These are phyloP conservation scores for Tuber brumale DNA, from an alignment of 495 filamentous ascomycete genomes.

Conservation along the genomic window DNA sequence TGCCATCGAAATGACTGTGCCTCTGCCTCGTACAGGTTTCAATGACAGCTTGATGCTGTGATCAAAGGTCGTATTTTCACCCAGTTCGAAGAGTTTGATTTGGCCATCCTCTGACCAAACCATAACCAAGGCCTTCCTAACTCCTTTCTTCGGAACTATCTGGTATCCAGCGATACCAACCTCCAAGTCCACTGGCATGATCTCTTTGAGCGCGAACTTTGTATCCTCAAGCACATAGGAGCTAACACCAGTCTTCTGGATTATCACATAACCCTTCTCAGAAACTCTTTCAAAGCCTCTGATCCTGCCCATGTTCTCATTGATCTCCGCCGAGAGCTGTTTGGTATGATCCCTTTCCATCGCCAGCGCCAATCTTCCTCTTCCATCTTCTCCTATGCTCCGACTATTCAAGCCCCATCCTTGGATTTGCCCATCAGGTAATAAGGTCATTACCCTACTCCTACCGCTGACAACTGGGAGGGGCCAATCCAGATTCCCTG, in stretches of 20 bases:
- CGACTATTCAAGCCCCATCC: constrained; percentile 30
- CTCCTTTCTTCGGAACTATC: constrained; percentile 17
- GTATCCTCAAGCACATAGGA: constrained; percentile 23
- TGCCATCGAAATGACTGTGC: constrained; percentile 13
- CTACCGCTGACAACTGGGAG: constrained; percentile 23
- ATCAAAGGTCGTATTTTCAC: constrained; percentile 4
- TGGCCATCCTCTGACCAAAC: constrained; percentile 17
- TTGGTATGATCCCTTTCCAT: constrained; percentile 25
- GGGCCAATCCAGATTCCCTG: constrained; percentile 33
- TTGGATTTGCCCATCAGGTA: constrained; percentile 21
- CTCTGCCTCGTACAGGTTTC: neutral
- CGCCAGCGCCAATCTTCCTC: constrained; percentile 5
- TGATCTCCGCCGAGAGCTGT: constrained; percentile 10
- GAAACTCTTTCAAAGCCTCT: constrained; percentile 23
- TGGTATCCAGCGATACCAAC: constrained; percentile 25
- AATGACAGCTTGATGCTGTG: neutral
- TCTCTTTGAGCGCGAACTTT: constrained; percentile 22
- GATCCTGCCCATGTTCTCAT: constrained; percentile 15
- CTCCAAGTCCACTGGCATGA: constrained; percentile 11
- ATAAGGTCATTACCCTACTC: constrained; percentile 22
- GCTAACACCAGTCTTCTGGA: constrained; percentile 24
- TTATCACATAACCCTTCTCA: constrained; percentile 23
- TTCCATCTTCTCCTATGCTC: constrained; percentile 3
- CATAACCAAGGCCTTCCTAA: constrained; percentile 14
- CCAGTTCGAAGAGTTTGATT: constrained; percentile 14